These are phyloP conservation scores for grape (Vitis vinifera) DNA, from an alignment of 164 flowering plant species.

Conservation along the genomic window ASM3070453v1 NC_081819.1:18497001-18497500, in stretches of 20 bases:
- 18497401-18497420: slow-evolving; percentile 34
- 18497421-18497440: slow-evolving; percentile 30
- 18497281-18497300: slow-evolving; percentile 49
- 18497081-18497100: too few relatives aligned
- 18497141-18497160: slow-evolving; percentile 28
- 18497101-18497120: too few relatives aligned
- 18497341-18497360: slow-evolving; percentile 38
- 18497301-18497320: slow-evolving; percentile 46
- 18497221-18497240: slow-evolving; percentile 41
- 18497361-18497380: slow-evolving; percentile 38
- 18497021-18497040: too few relatives aligned
- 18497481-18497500: slow-evolving; percentile 40
- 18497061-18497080: too few relatives aligned
- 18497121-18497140: slow-evolving; percentile 33
- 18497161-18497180: slow-evolving; percentile 39
- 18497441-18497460: slow-evolving; percentile 17
- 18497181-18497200: slow-evolving; percentile 48
- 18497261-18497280: slow-evolving; percentile 51
- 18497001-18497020: too few relatives aligned
- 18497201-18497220: slow-evolving; percentile 53
- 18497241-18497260: slow-evolving; percentile 43
- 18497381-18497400: slow-evolving; percentile 28
- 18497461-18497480: slow-evolving; percentile 24
- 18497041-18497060: too few relatives aligned
- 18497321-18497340: slow-evolving; percentile 11